Base-by-base conservation (phyloP, 108 stramenopile genomes). In the Stephanodiscus triporus region DNA sequence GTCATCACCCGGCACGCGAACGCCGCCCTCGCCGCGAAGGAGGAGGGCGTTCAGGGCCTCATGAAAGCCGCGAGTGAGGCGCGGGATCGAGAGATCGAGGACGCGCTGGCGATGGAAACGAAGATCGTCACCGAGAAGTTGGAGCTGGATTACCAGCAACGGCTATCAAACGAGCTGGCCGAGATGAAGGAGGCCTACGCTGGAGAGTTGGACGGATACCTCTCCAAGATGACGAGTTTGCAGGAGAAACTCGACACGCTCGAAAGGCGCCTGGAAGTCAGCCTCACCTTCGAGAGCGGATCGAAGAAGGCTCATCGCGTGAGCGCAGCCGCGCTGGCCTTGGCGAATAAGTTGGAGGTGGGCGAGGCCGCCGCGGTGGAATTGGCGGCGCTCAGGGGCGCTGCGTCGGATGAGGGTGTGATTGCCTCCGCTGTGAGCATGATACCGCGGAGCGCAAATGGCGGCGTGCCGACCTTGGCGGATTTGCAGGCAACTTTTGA, bases 401-500 rank as follows among this genome's bases (percentile, higher is more conserved):
- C 85, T 7, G 82, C 86, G 11, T 79, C 78, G n/a, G 75, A 77
- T 16, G 84, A 77, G 55, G 77, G 84, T 9, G 89, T 88, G 23
- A 87, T 90, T 72, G 78, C 76, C 22, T 76, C 87, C 20, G 87
- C 85, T 4, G 75, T 88, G 24, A 59, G 43, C 42, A 82, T 76
- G 80, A 79, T 89, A 43, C 91, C 79, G 48, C 59, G 24, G 36
- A 77, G 83, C 42, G 71, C 83, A n/a, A 60, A 76, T 17, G 66
- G 74, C 5, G 94, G 91, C 30, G 77, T 91, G 20, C 75, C 85
- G 26, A 93, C 91, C 16, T 43, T 95, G 55, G 73, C 85, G 36
- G 91, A 91, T 47, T 77, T 95, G 64, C 94, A 95, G 67, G 74
- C 79, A 2, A 63, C 43, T 22, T 95, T 92, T 78, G 88, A 91